These are phyloP conservation scores for Boletus subluridellus DNA, from an alignment of 1,284 basidiomycete genomes.

Conservation along the genomic window DNA sequence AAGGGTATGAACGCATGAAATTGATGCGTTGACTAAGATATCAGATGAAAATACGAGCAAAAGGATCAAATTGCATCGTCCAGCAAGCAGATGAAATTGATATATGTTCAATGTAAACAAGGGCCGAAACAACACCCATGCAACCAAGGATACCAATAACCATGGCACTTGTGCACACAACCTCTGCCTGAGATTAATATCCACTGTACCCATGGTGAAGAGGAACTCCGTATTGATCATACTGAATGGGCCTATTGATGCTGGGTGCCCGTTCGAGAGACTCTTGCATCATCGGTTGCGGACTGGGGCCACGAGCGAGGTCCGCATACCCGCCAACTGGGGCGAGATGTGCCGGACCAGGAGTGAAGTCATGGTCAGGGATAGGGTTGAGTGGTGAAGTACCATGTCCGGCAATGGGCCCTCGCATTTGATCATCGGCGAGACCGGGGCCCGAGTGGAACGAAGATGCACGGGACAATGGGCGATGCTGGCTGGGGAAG, in stretches of 20 bases:
- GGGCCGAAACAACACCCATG: not conserved
- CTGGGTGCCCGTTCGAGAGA: conserved; percentile 44
- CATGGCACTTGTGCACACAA: not conserved
- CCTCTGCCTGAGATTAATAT: conserved; percentile 12
- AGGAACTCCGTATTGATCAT: conserved; percentile 54
- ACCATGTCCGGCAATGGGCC: conserved; percentile 28
- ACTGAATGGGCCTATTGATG: conserved; percentile 38
- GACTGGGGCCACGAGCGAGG: conserved; percentile 61
- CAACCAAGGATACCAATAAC: not conserved
- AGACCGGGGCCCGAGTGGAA: conserved; percentile 63
- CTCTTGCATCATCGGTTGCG: conserved; percentile 63
- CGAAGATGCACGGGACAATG: conserved; percentile 59
- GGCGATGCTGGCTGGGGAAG: conserved; percentile 50
- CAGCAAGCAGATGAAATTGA: conserved; percentile 30
- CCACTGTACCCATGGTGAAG: conserved; percentile 54
- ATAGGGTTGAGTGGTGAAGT: conserved; percentile 40
- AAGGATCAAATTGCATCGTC: conserved; percentile 26
- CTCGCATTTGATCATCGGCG: conserved; percentile 36
- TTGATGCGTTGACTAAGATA: conserved; percentile 4
- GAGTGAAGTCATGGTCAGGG: conserved; percentile 80
- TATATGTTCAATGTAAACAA: conserved; percentile 4
- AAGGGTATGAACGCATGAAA: conserved; percentile 28
- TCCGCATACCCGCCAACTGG: conserved; percentile 77
- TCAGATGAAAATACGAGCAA: conserved; percentile 1
- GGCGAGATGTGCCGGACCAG: conserved; percentile 53